Conservation (phyloP, 2,329 filamentous ascomycete species). For the Alternaria panax region DNA sequence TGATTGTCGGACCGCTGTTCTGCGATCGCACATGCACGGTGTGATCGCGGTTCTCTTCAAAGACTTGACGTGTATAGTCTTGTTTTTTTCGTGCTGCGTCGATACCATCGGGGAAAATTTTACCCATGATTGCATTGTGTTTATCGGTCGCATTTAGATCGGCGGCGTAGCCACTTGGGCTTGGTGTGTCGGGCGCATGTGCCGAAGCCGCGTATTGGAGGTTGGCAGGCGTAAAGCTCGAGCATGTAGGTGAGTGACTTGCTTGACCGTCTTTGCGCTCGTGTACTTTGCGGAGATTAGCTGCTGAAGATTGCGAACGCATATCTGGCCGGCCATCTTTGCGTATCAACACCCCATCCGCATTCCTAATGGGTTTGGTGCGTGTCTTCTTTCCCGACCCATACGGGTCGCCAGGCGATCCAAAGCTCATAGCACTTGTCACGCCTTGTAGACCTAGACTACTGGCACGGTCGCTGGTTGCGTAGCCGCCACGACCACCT, state of each 20-base stretch:
- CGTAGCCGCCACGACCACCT: slow-evolving; percentile 29
- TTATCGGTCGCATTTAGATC: slow-evolving; percentile 28
- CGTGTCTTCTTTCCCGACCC: slow-evolving; percentile 57
- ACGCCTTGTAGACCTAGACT: slow-evolving; percentile 41
- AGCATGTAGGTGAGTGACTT: slow-evolving; percentile 27
- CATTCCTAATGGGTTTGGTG: slow-evolving; percentile 59
- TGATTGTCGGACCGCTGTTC: slow-evolving; percentile 16
- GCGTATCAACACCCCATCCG: slow-evolving; percentile 59
- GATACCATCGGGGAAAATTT: slow-evolving; percentile 49
- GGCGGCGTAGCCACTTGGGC: slow-evolving; percentile 27
- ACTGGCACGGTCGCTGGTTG: slow-evolving; percentile 36
- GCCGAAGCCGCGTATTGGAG: slow-evolving; percentile 21
- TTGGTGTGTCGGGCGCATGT: slow-evolving; percentile 36
- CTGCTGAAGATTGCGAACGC: slow-evolving; percentile 61
- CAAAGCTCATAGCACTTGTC: slow-evolving; percentile 28
- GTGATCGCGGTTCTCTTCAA: slow-evolving; percentile 39
- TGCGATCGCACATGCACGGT: slow-evolving; percentile 31
- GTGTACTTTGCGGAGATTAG: slow-evolving; percentile 60
- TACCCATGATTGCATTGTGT: slow-evolving; percentile 46
- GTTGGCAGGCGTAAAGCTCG: slow-evolving; percentile 34
- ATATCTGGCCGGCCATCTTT: slow-evolving; percentile 61
- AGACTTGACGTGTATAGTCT: slow-evolving; percentile 44
- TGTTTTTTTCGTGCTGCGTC: slow-evolving; percentile 42
- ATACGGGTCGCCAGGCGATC: slow-evolving; percentile 44
- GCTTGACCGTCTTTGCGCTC: slow-evolving; percentile 55